Conservation (phyloP, 352 stramenopile genomes). For the Phytophthora ohioensis region DNA sequence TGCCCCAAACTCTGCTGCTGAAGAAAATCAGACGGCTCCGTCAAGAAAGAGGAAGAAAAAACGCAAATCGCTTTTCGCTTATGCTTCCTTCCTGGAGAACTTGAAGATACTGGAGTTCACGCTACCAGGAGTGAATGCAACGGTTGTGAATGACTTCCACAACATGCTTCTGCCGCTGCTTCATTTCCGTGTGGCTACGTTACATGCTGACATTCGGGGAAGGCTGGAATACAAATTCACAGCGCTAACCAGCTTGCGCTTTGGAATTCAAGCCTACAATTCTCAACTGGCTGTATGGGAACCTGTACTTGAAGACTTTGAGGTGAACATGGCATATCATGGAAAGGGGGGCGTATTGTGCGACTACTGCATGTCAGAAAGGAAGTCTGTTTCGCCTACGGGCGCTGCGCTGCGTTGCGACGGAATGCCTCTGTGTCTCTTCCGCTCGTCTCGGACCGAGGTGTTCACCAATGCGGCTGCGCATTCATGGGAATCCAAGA, state of each 20-base stretch:
- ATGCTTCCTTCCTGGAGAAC: slow-evolving; percentile 56
- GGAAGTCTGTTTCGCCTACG: slow-evolving; percentile 65
- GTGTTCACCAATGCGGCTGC: slow-evolving; percentile 72
- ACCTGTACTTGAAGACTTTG: slow-evolving; percentile 85
- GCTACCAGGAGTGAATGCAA: slow-evolving; percentile 80
- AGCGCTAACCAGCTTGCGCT: slow-evolving; percentile 64
- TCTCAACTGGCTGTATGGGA: slow-evolving; percentile 90
- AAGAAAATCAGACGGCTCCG: slow-evolving; percentile 14
- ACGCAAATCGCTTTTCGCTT: slow-evolving; percentile 31
- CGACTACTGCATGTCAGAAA: slow-evolving; percentile 83
- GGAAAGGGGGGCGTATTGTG: slow-evolving; percentile 74
- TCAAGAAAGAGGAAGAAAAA: slow-evolving; percentile 32
- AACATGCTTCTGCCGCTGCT: slow-evolving; percentile 88
- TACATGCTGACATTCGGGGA: slow-evolving; percentile 76
- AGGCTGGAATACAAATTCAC: slow-evolving; percentile 72
- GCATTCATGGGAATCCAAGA: slow-evolving; percentile 80
- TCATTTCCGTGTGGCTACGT: slow-evolving; percentile 73
- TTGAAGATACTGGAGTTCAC: slow-evolving; percentile 84
- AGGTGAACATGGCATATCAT: slow-evolving; percentile 80
- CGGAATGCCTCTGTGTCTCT: slow-evolving; percentile 78
- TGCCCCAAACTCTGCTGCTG: slow-evolving; percentile 3
- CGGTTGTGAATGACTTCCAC: slow-evolving; percentile 89
- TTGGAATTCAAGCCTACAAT: slow-evolving; percentile 87
- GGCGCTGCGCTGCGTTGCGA: slow-evolving; percentile 67
- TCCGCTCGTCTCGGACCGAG: slow-evolving; percentile 68